Percentiles rank a stretch among this genome's conserved stretches.
Evolutionary conservation across 495 filamentous ascomycete species (phyloP).

Genomic region (Neurospora discreta): DNA sequence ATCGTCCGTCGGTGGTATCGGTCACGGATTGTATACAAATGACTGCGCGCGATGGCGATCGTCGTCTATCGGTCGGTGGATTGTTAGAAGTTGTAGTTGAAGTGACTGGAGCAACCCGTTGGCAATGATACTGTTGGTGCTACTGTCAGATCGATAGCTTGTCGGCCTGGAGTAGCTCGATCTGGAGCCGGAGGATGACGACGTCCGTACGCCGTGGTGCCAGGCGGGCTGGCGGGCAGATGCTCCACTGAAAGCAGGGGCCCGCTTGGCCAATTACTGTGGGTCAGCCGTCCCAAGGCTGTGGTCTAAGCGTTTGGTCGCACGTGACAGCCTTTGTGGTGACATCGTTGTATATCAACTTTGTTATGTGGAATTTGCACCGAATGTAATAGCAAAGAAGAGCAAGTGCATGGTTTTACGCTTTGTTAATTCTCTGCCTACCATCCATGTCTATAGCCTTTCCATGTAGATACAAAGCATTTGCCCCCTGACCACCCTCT

Average conservation of each 20-base stretch:
- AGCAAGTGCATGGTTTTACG: not conserved
- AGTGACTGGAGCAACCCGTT: not conserved
- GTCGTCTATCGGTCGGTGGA: not conserved
- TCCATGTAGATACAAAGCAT: not conserved
- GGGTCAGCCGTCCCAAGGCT: not conserved
- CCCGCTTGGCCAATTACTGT: not conserved
- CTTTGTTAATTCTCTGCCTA: not conserved
- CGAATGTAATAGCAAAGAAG: too few relatives aligned
- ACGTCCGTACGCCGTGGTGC: not conserved
- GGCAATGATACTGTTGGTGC: not conserved
- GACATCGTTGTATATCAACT: not conserved
- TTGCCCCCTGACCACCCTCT: not conserved
- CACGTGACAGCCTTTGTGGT: constrained; percentile 1
- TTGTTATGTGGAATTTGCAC: not conserved
- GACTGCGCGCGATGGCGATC: not conserved
- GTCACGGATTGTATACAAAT: not conserved
- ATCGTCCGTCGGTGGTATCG: not conserved
- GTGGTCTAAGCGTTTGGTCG: not conserved
- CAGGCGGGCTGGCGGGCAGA: not conserved
- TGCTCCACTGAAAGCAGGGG: not conserved
- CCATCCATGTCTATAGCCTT: not conserved
- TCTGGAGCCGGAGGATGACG: not conserved
- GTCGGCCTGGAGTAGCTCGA: not conserved
- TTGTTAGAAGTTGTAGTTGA: not conserved
- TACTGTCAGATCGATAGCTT: not conserved